phyloP scores from a whole-genome alignment of 2,329 filamentous ascomycete species.

The Scortechinia acanthostroma region DNA sequence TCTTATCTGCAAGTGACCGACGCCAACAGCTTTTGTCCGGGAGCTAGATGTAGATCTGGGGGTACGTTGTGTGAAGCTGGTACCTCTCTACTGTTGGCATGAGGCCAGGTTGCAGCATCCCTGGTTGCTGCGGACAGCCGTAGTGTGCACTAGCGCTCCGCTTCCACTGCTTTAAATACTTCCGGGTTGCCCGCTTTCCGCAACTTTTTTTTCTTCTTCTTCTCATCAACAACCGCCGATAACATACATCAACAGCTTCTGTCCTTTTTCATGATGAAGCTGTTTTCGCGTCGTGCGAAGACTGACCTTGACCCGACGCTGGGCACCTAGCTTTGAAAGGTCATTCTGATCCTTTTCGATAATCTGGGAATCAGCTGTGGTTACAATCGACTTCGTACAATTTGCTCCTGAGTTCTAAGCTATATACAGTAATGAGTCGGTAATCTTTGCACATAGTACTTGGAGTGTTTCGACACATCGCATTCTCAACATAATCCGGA shows the following conservation, averaged over 20 bases:
- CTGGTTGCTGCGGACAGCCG: neutral
- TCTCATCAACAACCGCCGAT: neutral
- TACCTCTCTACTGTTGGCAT: neutral
- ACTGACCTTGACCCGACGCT: slow-evolving; percentile 15
- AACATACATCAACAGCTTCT: slow-evolving; percentile 1
- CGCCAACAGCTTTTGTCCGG: neutral
- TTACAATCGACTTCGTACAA: slow-evolving; percentile 11
- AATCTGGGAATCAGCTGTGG: slow-evolving; percentile 20
- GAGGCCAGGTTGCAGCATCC: slow-evolving; percentile 1
- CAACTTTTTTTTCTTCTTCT: neutral
- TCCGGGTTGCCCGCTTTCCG: no score
- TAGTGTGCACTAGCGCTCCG: neutral
- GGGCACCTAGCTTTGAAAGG: slow-evolving; percentile 17
- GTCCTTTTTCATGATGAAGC: slow-evolving; percentile 8
- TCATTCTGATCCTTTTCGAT: slow-evolving; percentile 17
- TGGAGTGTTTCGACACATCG: no score
- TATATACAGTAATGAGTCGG: no score
- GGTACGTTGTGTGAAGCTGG: neutral
- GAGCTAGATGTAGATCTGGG: neutral
- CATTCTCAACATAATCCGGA: no score
- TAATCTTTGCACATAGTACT: no score
- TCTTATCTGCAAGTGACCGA: neutral
- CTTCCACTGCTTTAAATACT: neutral
- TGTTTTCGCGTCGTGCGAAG: slow-evolving; percentile 16
- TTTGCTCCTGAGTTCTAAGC: no score